Percentiles rank a stretch among this genome's conserved stretches.
These are phyloP conservation scores for Epithele typhae DNA, from an alignment of 768 basidiomycete species.

Conservation along the genomic window DNA sequence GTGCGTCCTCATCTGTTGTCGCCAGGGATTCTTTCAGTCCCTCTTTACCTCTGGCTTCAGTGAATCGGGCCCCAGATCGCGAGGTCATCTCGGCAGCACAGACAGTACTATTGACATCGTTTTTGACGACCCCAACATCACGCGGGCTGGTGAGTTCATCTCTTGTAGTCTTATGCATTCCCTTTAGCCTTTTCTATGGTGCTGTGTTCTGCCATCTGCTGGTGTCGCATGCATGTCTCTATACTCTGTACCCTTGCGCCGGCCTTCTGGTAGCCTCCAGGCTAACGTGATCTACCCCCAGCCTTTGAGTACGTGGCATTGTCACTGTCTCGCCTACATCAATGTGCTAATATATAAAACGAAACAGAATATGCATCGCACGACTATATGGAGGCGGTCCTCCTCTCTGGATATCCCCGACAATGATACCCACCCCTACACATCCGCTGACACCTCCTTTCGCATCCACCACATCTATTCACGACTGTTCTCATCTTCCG, in stretches of 20 bases:
- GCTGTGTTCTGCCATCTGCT: no score
- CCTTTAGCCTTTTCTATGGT: no score
- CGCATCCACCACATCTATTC: slow-evolving; percentile 26
- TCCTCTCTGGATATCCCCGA: slow-evolving; percentile 58
- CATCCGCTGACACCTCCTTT: slow-evolving; percentile 74
- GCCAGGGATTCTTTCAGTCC: slow-evolving; percentile 81
- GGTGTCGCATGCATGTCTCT: no score
- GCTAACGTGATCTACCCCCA: no score
- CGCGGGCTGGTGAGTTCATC: slow-evolving; percentile 63
- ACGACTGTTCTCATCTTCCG: no score
- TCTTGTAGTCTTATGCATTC: slow-evolving; percentile 7
- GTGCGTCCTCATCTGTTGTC: slow-evolving; percentile 2
- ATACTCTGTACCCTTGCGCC: no score
- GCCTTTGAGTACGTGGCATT: slow-evolving; percentile 78
- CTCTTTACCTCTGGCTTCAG: slow-evolving; percentile 80
- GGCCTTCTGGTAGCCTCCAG: no score
- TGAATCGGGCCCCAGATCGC: slow-evolving; percentile 42
- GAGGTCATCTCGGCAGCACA: slow-evolving; percentile 22
- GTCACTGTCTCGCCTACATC: no score
- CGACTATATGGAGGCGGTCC: slow-evolving; percentile 87
- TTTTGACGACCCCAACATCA: slow-evolving; percentile 86
- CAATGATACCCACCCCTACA: slow-evolving; percentile 57
- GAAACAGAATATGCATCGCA: slow-evolving; percentile 76
- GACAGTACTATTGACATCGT: slow-evolving; percentile 66
- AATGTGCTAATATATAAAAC: not conserved